Evolutionary conservation across 345 rosid genomes (phyloP).

Genomic region (Populus deltoides): DNA sequence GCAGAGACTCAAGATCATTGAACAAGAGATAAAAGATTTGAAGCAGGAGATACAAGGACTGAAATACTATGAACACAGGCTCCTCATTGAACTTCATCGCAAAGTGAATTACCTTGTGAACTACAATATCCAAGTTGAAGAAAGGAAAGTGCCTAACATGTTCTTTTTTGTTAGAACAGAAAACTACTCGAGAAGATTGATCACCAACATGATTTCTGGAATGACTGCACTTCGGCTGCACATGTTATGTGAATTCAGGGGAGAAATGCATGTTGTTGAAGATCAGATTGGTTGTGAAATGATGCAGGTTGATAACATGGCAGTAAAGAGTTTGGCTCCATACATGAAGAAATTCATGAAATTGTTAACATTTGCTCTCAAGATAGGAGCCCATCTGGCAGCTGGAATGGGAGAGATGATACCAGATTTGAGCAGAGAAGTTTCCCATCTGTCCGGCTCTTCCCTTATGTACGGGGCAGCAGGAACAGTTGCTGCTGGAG

Average conservation of each 20-base stretch:
- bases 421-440: conserved; percentile 87
- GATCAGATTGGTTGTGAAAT: conserved; percentile 85
- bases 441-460: conserved; percentile 65
- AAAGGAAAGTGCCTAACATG: conserved; percentile 90
- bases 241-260: conserved; percentile 83
- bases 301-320: conserved; percentile 82
- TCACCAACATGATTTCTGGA: conserved; percentile 73
- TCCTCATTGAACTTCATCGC: conserved; percentile 82
- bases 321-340: conserved; percentile 73
- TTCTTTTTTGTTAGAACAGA: conserved; percentile 75
- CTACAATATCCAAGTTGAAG: conserved; percentile 79
- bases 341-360: conserved; percentile 85
- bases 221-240: conserved; percentile 79
- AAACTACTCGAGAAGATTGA: conserved; percentile 78
- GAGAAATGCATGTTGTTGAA: conserved; percentile 90
- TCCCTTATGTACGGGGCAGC: conserved; percentile 69
- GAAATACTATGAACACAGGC: conserved; percentile 82
- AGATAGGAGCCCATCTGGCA: conserved; percentile 92
- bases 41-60: conserved; percentile 97
- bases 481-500: conserved; percentile 69
- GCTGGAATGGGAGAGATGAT: conserved; percentile 90
- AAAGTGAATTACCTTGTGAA: conserved; percentile 86
- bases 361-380: conserved; percentile 74
- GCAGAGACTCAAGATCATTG: conserved; percentile 85
- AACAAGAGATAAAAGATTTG: conserved; percentile 88